Evolutionary conservation across 2,329 filamentous ascomycete genomes (phyloP), one percentile per base, ranked within the genome.

Genomic region (Phaeosphaeria sp.): DNA sequence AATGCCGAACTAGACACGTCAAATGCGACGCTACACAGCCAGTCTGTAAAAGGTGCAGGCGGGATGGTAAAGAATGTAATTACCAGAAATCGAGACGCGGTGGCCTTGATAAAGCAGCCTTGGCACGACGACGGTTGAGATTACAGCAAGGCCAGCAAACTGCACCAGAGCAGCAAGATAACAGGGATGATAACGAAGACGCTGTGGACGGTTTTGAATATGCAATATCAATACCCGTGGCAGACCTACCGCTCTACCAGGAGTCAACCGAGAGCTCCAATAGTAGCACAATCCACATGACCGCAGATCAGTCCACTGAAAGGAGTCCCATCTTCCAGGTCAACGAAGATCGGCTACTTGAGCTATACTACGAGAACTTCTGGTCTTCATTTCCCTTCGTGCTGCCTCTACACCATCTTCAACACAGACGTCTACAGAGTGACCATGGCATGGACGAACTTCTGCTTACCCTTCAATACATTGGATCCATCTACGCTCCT

Each of bases 321-420:
- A 62, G 56, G 23, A 63, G 30, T n/a, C 50, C 55, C 11, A 53
- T 62, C 1, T 75, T 76, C 36, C 58, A 68, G 22, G 43, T 75
- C 46, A 72, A 54, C 52, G 56, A 59, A 5, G 66, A 73, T 22
- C 66, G 72, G 39, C 58, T 76, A 22, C 17, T 75, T 1, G 69
- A 73, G 17, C 51, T 75, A 13, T 76, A 63, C 48, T 75, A 68
- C 44, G 72, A 79, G 17, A 80, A 82, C 67, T 87, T 87, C 69
- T 81, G 85, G 65, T 73, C 79, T 0, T 75, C 80, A 0, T 84
- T 86, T 68, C 85, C 85, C 0, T 79, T 87, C 48, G 70, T 86
- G 1, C 77, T 85, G 2, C 85, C 85, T 0, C 69, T 79, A 25
- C 77, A 64, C 64, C 81, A 44, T 75, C 73, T 64, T 59, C 72